Base-by-base conservation (phyloP, 495 filamentous ascomycete genomes). In the Neurospora intermedia region DNA sequence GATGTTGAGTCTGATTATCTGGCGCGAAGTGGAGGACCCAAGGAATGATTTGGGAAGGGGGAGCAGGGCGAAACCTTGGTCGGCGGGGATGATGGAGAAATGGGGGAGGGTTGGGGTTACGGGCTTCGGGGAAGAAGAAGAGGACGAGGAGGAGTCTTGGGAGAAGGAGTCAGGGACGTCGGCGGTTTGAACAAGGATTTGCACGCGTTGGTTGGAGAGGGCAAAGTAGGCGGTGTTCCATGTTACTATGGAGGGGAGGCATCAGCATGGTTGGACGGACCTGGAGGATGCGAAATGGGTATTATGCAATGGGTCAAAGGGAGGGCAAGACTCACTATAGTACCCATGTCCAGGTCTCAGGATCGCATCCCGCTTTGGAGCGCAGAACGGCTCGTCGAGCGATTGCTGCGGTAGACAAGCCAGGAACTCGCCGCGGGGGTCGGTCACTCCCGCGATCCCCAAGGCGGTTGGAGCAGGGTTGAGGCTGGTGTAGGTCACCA, bases 391-490 rank as follows among this genome's bases (percentile, higher is more conserved):
- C 69, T 72, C 75, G 27, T 74, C 69, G 41, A 42, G 43, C 72
- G 71, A 73, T 18, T 76, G 73, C 71, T 77, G 70, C 27, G 69
- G 35, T 11, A 62, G 46, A 74, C 80, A 82, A 7, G 75, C 75
- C 10, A 77, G 75, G 70, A 82, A 82, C 16, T 74, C 72, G 42
- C 79, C 80, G 20, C 39, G 46, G 69, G 43, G 72, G 38, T 69
- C 71, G 46, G 54, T 40, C 6, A 59, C 11, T 16, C 48, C 43
- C 40, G 69, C 16, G 20, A 54, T 70, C 1, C 73, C 75, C 2
- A 78, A 75, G 9, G 80, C 76, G 1, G 74, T 75, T 2, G 78
- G 77, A 5, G 79, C 75, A 2, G 80, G 80, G 11, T 78, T 71
- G 43, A 78, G 71, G n/a, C 78, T 78, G 9, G 78, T 80, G 72